A percentile compares a stretch with the other conserved stretches of the same genome.
phyloP scores from a whole-genome alignment of 345 rosid species.

The Erysimum cheiranthoides region DNA sequence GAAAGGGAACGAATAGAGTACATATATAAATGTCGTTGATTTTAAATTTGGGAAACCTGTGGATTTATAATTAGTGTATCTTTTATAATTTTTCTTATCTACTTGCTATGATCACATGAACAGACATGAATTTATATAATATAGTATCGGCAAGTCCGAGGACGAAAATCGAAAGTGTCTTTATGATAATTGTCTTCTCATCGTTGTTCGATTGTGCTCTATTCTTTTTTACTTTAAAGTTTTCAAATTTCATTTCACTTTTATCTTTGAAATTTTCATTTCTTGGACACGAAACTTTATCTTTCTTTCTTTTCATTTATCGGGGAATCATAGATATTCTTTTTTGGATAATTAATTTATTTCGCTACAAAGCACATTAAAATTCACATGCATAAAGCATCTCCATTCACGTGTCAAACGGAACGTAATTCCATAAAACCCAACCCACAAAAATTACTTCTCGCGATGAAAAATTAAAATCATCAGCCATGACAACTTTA shows the following conservation, averaged over 20 bases:
- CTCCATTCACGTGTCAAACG: constrained; percentile 43
- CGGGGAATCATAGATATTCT: constrained; percentile 31
- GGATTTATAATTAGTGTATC: not conserved
- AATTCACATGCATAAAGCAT: constrained; percentile 46
- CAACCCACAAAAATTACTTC: not conserved
- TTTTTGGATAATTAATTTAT: constrained; percentile 31
- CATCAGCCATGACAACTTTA: constrained; percentile 15
- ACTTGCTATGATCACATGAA: constrained; percentile 12
- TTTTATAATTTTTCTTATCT: constrained; percentile 1
- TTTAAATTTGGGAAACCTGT: not conserved
- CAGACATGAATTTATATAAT: not conserved
- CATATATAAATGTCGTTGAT: not conserved
- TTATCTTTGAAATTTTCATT: constrained; percentile 32
- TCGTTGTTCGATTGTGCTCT: constrained; percentile 43
- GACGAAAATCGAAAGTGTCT: constrained; percentile 38
- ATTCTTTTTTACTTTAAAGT: constrained; percentile 30
- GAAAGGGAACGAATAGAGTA: not conserved
- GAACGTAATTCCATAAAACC: constrained; percentile 29
- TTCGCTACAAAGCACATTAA: constrained; percentile 29
- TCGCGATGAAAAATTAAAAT: not conserved
- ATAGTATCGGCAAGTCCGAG: constrained; percentile 32
- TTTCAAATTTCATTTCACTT: constrained; percentile 9
- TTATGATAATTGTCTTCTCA: constrained; percentile 46
- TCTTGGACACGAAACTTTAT: constrained; percentile 37
- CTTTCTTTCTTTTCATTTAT: constrained; percentile 42